Conservation (phyloP, 495 filamentous ascomycete species). For the Monascus purpureus region DNA sequence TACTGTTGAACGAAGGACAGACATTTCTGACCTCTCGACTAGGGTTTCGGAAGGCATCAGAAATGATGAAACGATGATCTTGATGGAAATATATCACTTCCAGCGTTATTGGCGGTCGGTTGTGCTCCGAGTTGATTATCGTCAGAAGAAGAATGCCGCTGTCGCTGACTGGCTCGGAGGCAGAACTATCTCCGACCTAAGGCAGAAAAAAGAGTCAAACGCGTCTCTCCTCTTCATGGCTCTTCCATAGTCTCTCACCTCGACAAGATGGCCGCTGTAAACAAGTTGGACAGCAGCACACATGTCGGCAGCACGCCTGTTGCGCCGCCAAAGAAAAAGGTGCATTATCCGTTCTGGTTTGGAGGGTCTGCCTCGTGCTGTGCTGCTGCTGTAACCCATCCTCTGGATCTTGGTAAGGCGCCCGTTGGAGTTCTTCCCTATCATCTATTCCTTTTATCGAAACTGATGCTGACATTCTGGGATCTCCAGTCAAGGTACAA, state of each 20-base stretch:
- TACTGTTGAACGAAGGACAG: no score
- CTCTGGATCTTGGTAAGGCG: constrained; percentile 51
- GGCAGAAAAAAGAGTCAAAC: no score
- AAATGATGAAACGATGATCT: no score
- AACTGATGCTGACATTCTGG: neutral
- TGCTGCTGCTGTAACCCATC: constrained; percentile 82
- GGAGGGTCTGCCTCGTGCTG: constrained; percentile 83
- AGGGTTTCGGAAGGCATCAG: no score
- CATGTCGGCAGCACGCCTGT: neutral
- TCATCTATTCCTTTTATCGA: neutral
- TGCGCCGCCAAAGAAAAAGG: constrained; percentile 7
- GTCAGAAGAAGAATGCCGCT: no score
- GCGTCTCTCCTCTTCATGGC: no score
- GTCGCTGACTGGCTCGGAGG: constrained; percentile 13
- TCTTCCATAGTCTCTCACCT: no score
- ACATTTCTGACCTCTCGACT: no score
- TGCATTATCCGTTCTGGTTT: constrained; percentile 85
- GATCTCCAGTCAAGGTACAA: constrained; percentile 36
- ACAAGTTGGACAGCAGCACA: neutral
- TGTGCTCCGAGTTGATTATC: no score
- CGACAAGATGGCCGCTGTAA: neutral
- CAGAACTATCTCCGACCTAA: constrained; percentile 31
- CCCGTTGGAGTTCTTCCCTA: neutral
- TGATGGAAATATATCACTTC: no score
- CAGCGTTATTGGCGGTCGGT: no score